Evolutionary conservation across 257 asterid species (phyloP), one percentile per base, ranked within the genome.

Genomic region (Solanum phureja): DNA sequence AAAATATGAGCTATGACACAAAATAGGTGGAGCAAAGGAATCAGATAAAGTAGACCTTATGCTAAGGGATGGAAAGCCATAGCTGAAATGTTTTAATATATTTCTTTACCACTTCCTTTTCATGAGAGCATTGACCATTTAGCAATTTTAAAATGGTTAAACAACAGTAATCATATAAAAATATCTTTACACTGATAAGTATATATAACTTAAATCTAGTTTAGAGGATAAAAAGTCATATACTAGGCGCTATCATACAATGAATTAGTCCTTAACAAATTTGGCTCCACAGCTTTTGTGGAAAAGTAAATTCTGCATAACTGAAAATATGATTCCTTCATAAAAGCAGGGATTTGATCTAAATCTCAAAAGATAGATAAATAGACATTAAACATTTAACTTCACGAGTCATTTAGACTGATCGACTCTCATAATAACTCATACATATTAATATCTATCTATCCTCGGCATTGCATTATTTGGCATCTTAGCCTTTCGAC

Each of bases 401-500:
- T 79, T 40, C 35, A 77, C 19, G 37, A 77, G 64, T 42, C 62
- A 11, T 49, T 35, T 38, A 42, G n/a, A 42, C 11, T 7, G 74
- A 12, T 68, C 8, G 74, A 68, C 84, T 42, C 38, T 42, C 38
- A 44, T 42, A 24, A n/a, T 42, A 29, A 44, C 84, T 77, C 84
- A 2, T 60, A n/a, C 6, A 64, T 49, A 35, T 40, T 83, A 6
- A 11, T n/a, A n/a, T 79, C 24, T 44, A n/a, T 77, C 66, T 83
- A 86, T 88, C 85, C 23, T 16, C 72, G 29, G 87, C 90, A 90
- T 33, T 88, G 91, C 91, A 86, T 86, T 89, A 94, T 44, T n/a
- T 93, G 93, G 35, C 92, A 87, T 86, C 88, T 89, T 62, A 94
- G 83, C 82, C 90, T 90, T 89, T 92, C 89, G 42, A 94, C 95